These are phyloP conservation scores for Pleurotus citrinopileatus DNA, from an alignment of 768 basidiomycete genomes.

Conservation along the genomic window DNA sequence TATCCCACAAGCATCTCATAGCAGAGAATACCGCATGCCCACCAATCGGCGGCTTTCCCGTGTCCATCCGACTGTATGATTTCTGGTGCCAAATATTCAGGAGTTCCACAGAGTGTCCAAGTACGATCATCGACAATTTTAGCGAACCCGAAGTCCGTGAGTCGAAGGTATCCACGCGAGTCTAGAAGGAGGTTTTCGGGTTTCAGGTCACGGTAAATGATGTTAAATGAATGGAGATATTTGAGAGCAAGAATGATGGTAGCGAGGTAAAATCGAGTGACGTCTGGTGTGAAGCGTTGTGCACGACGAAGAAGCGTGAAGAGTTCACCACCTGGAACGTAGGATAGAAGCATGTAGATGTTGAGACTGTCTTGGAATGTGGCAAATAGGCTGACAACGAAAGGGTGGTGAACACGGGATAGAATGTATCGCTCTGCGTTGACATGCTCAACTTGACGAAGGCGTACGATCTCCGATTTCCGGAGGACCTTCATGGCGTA, in stretches of 20 bases:
- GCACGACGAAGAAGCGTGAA: conserved; percentile 96
- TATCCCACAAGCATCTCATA: conserved; percentile 99
- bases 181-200: conserved; percentile 98
- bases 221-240: conserved; percentile 93
- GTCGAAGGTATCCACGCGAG: conserved; percentile 86
- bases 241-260: conserved; percentile 94
- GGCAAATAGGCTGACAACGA: conserved; percentile 94
- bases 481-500: conserved; percentile 90
- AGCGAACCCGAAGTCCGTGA: conserved; percentile 98
- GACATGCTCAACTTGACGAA: conserved; percentile 97
- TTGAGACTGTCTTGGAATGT: conserved; percentile 96
- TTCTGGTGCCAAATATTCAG: conserved; percentile 97
- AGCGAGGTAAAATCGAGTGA: conserved; percentile 96
- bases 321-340: conserved; percentile 94
- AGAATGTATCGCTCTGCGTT: conserved; percentile 95
- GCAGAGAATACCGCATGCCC: conserved; percentile 95
- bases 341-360: conserved; percentile 97
- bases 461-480: conserved; percentile 80
- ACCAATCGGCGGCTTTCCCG: conserved; percentile 98
- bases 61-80: conserved; percentile 98
- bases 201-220: conserved; percentile 98
- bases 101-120: conserved; percentile 95
- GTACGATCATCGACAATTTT: conserved; percentile 98
- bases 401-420: conserved; percentile 88
- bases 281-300: conserved; percentile 93